Conservation (phyloP, 1,139 yeast genomes). For the Geotrichum macrosporum region DNA sequence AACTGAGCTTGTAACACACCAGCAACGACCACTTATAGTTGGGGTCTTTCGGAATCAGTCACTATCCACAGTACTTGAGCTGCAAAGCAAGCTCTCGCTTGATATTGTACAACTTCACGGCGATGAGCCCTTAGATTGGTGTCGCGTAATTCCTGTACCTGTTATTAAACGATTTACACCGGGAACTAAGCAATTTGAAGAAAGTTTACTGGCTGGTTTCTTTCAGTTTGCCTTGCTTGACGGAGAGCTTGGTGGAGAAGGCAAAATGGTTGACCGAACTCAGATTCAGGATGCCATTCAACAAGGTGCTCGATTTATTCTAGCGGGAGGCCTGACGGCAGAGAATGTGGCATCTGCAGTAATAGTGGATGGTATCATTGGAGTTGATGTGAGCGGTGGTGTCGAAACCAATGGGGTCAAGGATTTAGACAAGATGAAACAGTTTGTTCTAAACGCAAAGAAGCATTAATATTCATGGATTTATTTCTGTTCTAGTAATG, state of each 20-base stretch:
- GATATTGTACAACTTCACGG: conserved; percentile 93
- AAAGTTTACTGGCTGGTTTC: conserved; percentile 38
- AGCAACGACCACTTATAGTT: conserved; percentile 62
- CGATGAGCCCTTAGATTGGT: conserved; percentile 62
- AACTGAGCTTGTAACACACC: background rate
- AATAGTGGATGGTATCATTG: conserved; percentile 54
- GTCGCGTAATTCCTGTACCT: conserved; percentile 49
- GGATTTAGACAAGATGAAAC: conserved; percentile 56
- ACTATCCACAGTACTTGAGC: conserved; percentile 51
- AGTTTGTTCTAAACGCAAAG: conserved; percentile 54
- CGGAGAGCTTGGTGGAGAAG: conserved; percentile 91
- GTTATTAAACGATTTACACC: conserved; percentile 75
- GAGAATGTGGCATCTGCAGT: conserved; percentile 59
- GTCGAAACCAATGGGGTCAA: conserved; percentile 77
- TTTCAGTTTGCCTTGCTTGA: conserved; percentile 66
- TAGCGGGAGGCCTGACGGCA: conserved; percentile 89
- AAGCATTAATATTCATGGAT: too few species aligned
- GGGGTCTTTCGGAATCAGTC: conserved; percentile 90
- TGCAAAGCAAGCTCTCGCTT: conserved; percentile 48
- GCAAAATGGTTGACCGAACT: conserved; percentile 69
- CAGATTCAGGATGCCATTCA: conserved; percentile 43
- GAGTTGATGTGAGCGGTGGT: conserved; percentile 95
- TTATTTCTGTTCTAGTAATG: too few species aligned
- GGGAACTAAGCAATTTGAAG: conserved; percentile 43
- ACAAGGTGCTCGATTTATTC: conserved; percentile 49